Base-by-base conservation (phyloP, 768 basidiomycete genomes). In the Plicaturopsis crispa region DNA sequence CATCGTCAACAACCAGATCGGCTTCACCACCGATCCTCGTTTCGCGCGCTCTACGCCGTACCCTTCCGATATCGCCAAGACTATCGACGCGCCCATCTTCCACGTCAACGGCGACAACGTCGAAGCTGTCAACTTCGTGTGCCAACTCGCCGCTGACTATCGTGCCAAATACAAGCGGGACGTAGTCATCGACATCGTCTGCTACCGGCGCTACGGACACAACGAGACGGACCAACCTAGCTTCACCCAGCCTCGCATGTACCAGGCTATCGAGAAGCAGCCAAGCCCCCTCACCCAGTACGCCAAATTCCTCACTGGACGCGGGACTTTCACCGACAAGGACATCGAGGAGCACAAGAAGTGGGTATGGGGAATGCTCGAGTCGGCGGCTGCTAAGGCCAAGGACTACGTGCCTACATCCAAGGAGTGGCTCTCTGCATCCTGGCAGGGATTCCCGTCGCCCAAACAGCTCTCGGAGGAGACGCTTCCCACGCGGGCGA, bases 281-380 rank as follows among this genome's bases (percentile, higher is more conserved):
- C 87, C 86, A 2, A 92, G 93, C 1, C 78, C 92, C 4, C 72
- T 98, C 38, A 84, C 88, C 5, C 77, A 90, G 57, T 99, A 99
- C 67, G 78, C 87, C 45, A 88, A 93, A 55, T 84, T 86, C 67
- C 69, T 99, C 35, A 75, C 88, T 51, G 81, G 80, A 37, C 88
- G 96, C 40, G 84, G 84, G 19, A 91, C 93, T 1, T 99, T 99
- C 60, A 93, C 91, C 22, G 84, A 90, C 60, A 81, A 84, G 62
- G 93, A 98, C 53, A 89, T 97, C 37, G 92, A 94, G 56, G 93
- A 97, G 55, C 96, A 98, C 71, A 91, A 90, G 72, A 87, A 84
- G 51, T 99, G 96, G 96, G 96, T 99, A 3, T 96, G 91, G 92
- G 90, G 91, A 23, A 94, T 93, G 88, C 71, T 99, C 41, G 96